A percentile compares a stretch with the other conserved stretches of the same genome.
Conservation (phyloP, 768 basidiomycete genomes). For the Kwoniella pini region DNA sequence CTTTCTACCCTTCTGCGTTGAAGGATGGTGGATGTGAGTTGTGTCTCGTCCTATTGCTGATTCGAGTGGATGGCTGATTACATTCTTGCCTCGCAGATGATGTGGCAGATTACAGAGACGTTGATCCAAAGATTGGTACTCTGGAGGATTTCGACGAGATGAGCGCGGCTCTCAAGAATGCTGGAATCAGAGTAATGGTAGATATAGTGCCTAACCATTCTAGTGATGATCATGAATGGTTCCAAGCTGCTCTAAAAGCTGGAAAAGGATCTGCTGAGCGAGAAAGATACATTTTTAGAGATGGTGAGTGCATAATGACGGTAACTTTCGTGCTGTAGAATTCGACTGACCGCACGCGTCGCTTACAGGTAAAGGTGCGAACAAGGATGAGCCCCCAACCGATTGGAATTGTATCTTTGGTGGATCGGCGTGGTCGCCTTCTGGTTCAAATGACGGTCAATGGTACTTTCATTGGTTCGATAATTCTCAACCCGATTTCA, state of each 20-base stretch:
- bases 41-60: no score
- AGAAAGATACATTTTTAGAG: slow-evolving; percentile 41
- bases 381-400: slow-evolving; percentile 36
- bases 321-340: no score
- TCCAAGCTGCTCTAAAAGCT: slow-evolving; percentile 41
- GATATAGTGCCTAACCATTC: slow-evolving; percentile 51
- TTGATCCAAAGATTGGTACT: slow-evolving; percentile 45
- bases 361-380: slow-evolving; percentile 34
- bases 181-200: slow-evolving; percentile 39
- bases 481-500: slow-evolving; percentile 44
- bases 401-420: slow-evolving; percentile 45
- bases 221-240: slow-evolving; percentile 46
- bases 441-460: slow-evolving; percentile 37
- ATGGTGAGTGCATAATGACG: slow-evolving; percentile 42
- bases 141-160: slow-evolving; percentile 46
- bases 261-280: slow-evolving; percentile 34
- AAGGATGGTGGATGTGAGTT: slow-evolving; percentile 50
- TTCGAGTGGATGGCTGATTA: not conserved
- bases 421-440: slow-evolving; percentile 42
- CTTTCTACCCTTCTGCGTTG: slow-evolving; percentile 47
- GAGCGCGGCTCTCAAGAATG: slow-evolving; percentile 30
- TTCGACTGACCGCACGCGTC: no score
- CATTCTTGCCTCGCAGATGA: slow-evolving; percentile 28
- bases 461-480: slow-evolving; percentile 45
- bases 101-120: slow-evolving; percentile 46